phyloP scores from a whole-genome alignment of 176 grass and related monocot genomes.

The Cymbopogon citratus region DNA sequence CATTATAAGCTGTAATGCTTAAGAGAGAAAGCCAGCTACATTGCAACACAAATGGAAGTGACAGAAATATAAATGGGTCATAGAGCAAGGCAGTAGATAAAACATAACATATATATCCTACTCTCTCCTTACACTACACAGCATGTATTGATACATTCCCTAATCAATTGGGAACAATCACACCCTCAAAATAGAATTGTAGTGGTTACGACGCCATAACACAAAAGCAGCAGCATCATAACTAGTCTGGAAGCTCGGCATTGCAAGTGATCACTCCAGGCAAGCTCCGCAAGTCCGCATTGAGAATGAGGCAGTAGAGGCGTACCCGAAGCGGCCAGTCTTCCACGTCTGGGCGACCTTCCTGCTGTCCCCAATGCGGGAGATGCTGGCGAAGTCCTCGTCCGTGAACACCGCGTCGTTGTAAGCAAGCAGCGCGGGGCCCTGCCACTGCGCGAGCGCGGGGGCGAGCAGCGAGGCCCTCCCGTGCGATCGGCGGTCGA shows the following conservation, averaged over 20 bases:
- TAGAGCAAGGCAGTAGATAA: neutral
- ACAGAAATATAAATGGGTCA: neutral
- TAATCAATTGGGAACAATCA: neutral
- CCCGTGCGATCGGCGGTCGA: slow-evolving; percentile 75
- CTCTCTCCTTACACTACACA: neutral
- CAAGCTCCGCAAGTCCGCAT: slow-evolving; percentile 10
- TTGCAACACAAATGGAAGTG: neutral
- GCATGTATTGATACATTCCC: neutral
- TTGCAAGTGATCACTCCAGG: neutral
- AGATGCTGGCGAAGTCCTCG: slow-evolving; percentile 94
- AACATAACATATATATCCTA: neutral
- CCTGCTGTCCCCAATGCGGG: slow-evolving; percentile 80
- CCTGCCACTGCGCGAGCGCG: slow-evolving; percentile 80
- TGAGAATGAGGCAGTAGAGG: neutral
- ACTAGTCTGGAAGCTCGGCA: neutral
- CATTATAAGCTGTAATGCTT: neutral
- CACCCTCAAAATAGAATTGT: neutral
- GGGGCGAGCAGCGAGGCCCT: slow-evolving; percentile 54
- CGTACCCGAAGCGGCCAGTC: slow-evolving; percentile 87
- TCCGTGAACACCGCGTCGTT: slow-evolving; percentile 88
- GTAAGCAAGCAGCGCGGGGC: slow-evolving; percentile 69
- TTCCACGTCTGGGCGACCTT: slow-evolving; percentile 93
- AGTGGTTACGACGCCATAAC: neutral
- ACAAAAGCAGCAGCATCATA: neutral
- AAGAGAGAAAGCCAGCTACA: neutral